Evolutionary conservation across 345 rosid species (phyloP), one percentile per base, ranked within the genome.

Genomic region (Cardamine chenopodiifolia): DNA sequence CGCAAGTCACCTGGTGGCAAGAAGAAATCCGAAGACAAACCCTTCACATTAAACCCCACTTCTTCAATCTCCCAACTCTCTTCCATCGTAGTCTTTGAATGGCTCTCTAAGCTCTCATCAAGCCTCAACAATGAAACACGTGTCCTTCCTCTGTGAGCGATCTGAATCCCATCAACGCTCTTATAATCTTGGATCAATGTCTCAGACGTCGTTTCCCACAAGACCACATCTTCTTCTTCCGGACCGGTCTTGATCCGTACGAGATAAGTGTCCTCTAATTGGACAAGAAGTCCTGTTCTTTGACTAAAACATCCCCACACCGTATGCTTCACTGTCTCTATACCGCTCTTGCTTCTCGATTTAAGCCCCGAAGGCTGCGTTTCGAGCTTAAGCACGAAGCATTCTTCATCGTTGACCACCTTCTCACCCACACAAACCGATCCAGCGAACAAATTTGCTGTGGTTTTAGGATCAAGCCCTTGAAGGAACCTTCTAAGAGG

Each of bases 291-390:
- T n/a, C 99, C 99, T 31, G 93, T 90, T 84, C 85, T 85, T 74
- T 95, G 99, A 76, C 97, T 88, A 76, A 95, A 95, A 76, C 85
- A 84, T 2, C 99, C 99, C 96, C 90, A 88, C 2, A 95, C 74
- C 0, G 96, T 86, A 85, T 89, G 96, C 66, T 86, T 79, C 18
- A 89, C 81, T 18, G 91, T 90, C 66, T 92, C 93, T 8, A 86
- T 82, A 34, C 79, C 86, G 79, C 73, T 80, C 54, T 83, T 79
- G 83, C 93, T 89, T 80, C 89, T 83, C 45, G 86, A 82, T 82
- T 81, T 78, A 6, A 88, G 79, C 8, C 82, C 74, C 4, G 86
- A 79, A 12, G 89, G 49, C 62, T 85, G 89, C 0, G 89, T 84
- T 78, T 92, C 97, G 0, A 92, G 83, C 77, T 87, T 86, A 54